Evolutionary conservation across 106 monocot species (phyloP).

Genomic region (Ottelia alismoides): DNA sequence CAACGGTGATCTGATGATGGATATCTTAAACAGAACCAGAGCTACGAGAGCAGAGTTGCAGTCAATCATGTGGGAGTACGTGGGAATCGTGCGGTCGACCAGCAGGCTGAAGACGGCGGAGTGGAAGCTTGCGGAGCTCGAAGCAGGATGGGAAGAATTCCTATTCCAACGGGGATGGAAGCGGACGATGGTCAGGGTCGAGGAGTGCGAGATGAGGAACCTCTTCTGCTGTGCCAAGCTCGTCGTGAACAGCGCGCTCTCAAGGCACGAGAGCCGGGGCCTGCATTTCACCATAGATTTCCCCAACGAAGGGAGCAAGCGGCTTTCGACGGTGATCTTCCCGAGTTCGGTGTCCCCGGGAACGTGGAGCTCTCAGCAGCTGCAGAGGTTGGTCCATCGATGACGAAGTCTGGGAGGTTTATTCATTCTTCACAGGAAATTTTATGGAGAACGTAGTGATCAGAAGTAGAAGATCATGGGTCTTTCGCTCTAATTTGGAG

Average conservation of each 20-base stretch:
- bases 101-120: conserved; percentile 72
- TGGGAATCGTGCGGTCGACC: conserved; percentile 84
- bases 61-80: conserved; percentile 89
- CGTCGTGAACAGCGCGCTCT: conserved; percentile 76
- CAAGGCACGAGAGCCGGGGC: conserved; percentile 78
- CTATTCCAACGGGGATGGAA: conserved; percentile 72
- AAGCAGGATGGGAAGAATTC: conserved; percentile 76
- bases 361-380: conserved; percentile 83
- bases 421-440: too few species aligned
- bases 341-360: conserved; percentile 35
- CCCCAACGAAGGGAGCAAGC: conserved; percentile 67
- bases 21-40: conserved; percentile 34
- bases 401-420: too few species aligned
- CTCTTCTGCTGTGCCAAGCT: conserved; percentile 81
- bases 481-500: too few species aligned
- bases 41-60: conserved; percentile 55
- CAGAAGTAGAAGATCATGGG: too few species aligned
- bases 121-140: conserved; percentile 79
- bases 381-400: conserved; percentile 46
- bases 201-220: conserved; percentile 89
- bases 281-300: conserved; percentile 87
- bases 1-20: conserved; percentile 7
- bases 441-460: too few species aligned
- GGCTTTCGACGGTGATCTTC: conserved; percentile 77
- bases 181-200: conserved; percentile 64